These are phyloP conservation scores for Rhodotorula kratochvilovae DNA, from an alignment of 768 basidiomycete genomes.

Conservation along the genomic window DNA sequence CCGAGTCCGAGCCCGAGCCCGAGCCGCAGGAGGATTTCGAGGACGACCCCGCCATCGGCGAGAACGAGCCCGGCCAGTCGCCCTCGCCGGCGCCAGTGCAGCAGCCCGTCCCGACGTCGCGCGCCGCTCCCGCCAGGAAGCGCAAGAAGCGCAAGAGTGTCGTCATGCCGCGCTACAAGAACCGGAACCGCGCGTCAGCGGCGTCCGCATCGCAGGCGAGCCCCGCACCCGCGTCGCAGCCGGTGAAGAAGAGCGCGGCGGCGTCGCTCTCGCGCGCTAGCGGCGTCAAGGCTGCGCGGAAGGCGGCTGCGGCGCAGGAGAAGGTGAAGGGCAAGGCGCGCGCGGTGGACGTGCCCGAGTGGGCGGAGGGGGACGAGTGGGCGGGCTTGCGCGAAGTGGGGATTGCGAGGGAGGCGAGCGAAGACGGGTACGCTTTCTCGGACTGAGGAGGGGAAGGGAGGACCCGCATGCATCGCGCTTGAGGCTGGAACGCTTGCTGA, in stretches of 20 bases:
- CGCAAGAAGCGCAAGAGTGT: neutral
- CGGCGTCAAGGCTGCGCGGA: neutral
- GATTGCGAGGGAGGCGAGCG: conserved; percentile 2
- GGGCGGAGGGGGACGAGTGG: neutral
- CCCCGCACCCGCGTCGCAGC: too few species aligned
- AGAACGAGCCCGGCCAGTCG: neutral
- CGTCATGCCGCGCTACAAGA: neutral
- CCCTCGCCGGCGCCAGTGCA: neutral
- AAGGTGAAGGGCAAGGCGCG: neutral
- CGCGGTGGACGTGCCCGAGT: neutral
- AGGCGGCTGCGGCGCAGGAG: neutral
- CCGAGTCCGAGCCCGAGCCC: too few species aligned
- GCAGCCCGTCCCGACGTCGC: too few species aligned
- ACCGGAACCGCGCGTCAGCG: neutral
- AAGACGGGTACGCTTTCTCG: neutral
- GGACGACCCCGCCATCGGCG: too few species aligned
- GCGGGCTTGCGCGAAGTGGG: neutral
- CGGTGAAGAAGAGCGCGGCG: neutral
- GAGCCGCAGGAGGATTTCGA: neutral
- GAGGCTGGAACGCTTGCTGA: neutral
- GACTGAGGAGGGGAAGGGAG: neutral
- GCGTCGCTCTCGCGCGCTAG: neutral
- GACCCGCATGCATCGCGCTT: neutral
- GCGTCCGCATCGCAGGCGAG: neutral
- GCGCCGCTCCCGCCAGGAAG: neutral